phyloP scores from a whole-genome alignment of 306 rosid species.

The Vigna reflexopilosa region DNA sequence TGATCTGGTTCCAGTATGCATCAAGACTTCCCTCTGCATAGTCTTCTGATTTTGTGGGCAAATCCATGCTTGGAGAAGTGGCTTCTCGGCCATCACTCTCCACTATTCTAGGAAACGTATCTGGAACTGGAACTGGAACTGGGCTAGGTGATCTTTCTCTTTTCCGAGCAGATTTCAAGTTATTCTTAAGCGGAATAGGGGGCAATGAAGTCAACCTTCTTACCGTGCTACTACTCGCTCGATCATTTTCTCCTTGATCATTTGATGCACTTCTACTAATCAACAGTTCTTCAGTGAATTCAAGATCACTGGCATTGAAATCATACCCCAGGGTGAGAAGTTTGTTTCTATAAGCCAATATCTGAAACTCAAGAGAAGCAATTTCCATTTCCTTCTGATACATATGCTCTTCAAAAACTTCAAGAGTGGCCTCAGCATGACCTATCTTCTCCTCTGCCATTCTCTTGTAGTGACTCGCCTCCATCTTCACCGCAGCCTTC shows the following conservation, averaged over 20 bases:
- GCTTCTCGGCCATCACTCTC: slow-evolving; percentile 52
- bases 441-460: slow-evolving; percentile 90
- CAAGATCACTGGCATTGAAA: slow-evolving; percentile 56
- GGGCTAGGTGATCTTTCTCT: slow-evolving; percentile 55
- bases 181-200: slow-evolving; percentile 55
- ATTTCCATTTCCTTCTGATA: slow-evolving; percentile 87
- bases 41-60: slow-evolving; percentile 44
- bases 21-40: slow-evolving; percentile 47
- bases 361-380: slow-evolving; percentile 80
- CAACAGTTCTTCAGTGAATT: slow-evolving; percentile 59
- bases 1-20: slow-evolving; percentile 69
- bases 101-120: slow-evolving; percentile 34
- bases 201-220: slow-evolving; percentile 80
- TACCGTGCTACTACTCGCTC: slow-evolving; percentile 37
- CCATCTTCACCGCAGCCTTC: slow-evolving; percentile 93
- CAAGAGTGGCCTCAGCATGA: slow-evolving; percentile 81
- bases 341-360: slow-evolving; percentile 72
- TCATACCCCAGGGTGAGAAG: slow-evolving; percentile 72
- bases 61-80: slow-evolving; percentile 45
- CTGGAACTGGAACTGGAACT: slow-evolving; percentile 46
- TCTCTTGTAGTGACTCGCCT: slow-evolving; percentile 89
- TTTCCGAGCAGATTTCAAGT: slow-evolving; percentile 50
- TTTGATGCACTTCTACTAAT: slow-evolving; percentile 30
- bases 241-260: slow-evolving; percentile 55
- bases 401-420: slow-evolving; percentile 71